Evolutionary conservation across 2,329 filamentous ascomycete genomes (phyloP).

Genomic region (Calonectria honghensis): DNA sequence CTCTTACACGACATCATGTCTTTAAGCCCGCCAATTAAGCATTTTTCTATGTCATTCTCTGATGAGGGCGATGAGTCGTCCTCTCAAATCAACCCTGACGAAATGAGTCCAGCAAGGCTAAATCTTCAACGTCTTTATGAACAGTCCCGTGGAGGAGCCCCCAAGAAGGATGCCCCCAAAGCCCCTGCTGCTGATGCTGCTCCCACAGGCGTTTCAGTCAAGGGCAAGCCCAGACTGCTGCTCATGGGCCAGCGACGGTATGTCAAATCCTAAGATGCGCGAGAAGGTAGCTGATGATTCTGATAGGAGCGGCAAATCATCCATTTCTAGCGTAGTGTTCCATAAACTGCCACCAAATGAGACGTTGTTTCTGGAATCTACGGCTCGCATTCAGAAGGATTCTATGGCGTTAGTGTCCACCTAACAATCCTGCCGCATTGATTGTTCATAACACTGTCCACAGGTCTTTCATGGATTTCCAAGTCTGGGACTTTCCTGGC

Average conservation of each 20-base stretch:
- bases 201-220: slow-evolving; percentile 67
- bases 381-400: slow-evolving; percentile 94
- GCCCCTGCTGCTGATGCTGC: slow-evolving; percentile 63
- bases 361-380: slow-evolving; percentile 96
- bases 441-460: slow-evolving; percentile 28
- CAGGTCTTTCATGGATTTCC: slow-evolving; percentile 99
- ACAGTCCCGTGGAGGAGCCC: slow-evolving; percentile 74
- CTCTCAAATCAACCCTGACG: slow-evolving; percentile 57
- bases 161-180: slow-evolving; percentile 69
- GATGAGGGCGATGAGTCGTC: slow-evolving; percentile 55
- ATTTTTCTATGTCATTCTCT: slow-evolving; percentile 50
- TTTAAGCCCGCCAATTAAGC: slow-evolving; percentile 57
- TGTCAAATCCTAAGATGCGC: slow-evolving; percentile 46
- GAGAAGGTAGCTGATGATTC: slow-evolving; percentile 26
- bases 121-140: slow-evolving; percentile 78
- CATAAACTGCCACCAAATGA: slow-evolving; percentile 98
- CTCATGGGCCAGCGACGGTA: slow-evolving; percentile 98
- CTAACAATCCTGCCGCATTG: slow-evolving; percentile 6
- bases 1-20: slow-evolving; percentile 55
- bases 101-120: slow-evolving; percentile 75
- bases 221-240: slow-evolving; percentile 87
- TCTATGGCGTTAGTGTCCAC: slow-evolving; percentile 88
- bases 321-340: slow-evolving; percentile 99
- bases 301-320: slow-evolving; percentile 94
- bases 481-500: slow-evolving; percentile 97